Evolutionary conservation across 1,139 yeast genomes (phyloP), one percentile per base, ranked within the genome.

Genomic region (Debaryomycetaceae sp.): DNA sequence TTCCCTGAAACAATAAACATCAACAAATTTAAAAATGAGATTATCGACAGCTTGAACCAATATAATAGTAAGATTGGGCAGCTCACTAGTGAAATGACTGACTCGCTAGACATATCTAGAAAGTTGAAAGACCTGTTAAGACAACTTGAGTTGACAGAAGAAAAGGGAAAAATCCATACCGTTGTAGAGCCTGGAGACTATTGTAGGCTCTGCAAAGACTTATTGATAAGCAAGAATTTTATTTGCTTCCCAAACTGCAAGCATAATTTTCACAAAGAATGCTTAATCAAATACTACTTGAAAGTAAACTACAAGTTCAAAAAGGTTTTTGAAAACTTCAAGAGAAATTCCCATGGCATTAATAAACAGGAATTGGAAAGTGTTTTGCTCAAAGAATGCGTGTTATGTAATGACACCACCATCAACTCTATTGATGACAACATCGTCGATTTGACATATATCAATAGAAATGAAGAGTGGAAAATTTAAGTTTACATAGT

Each of bases 231-330:
- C 4, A 78, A 91, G 42, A 83, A 83, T 52, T 91, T 89, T 53
- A 73, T 85, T 38, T 80, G 84, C 8, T 92, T 89, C 56, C 96
- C 97, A 0, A 71, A 67, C 42, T 92, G 98, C 56, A 85, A 79
- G 45, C 98, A 92, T 61, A 81, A 87, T 6, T 86, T 87, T 65
- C 98, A 94, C 58, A 83, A 83, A 41, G 96, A 89, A 53, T 94
- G 98, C 62, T 62, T 89, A 19, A 76, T 86, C 5, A 76, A 79
- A 42, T 66, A 66, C 30, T 75, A 84, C 32, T 65, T 61, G 62
- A 81, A 85, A 8, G 80, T 83, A 30, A 88, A 88, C 53, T 84
- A 83, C 55, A 74, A 79, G 36, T 73, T 83, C 44, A 82, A 83
- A 52, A 81, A 79, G 54, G 69, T 79, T 31, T 75, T 85, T 39